phyloP scores from a whole-genome alignment of 768 basidiomycete genomes.

The Xerocomellus intermedius region DNA sequence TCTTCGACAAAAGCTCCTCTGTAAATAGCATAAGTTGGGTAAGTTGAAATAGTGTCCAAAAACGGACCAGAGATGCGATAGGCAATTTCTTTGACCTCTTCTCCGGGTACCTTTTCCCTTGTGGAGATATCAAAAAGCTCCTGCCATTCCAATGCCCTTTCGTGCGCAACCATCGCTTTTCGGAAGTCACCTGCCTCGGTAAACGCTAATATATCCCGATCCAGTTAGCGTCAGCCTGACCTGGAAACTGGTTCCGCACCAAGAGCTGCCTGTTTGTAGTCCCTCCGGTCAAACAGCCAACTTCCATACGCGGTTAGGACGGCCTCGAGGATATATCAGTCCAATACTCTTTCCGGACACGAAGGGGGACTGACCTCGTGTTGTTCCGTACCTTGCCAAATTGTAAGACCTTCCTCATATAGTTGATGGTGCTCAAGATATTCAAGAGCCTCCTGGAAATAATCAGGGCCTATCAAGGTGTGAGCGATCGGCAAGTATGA shows the following conservation, averaged over 20 bases:
- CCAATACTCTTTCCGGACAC: not conserved
- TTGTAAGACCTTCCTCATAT: constrained; percentile 66
- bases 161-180: constrained; percentile 86
- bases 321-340: constrained; percentile 41
- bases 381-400: constrained; percentile 68
- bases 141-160: constrained; percentile 86
- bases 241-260: constrained; percentile 43
- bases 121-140: constrained; percentile 83
- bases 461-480: constrained; percentile 49
- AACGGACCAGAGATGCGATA: constrained; percentile 77
- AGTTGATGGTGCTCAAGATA: constrained; percentile 81
- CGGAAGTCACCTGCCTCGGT: constrained; percentile 56
- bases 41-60: not conserved
- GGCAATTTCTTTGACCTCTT: constrained; percentile 62
- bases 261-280: constrained; percentile 80
- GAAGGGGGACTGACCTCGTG: constrained; percentile 49
- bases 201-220: constrained; percentile 54
- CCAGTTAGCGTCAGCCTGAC: constrained; percentile 2
- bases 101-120: constrained; percentile 45
- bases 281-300: constrained; percentile 81
- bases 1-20: constrained; percentile 85
- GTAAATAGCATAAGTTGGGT: constrained; percentile 9
- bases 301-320: constrained; percentile 78
- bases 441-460: constrained; percentile 75
- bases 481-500: constrained; percentile 2